Conservation (phyloP, 2,329 filamentous ascomycete genomes). For the Alternaria triticina region DNA sequence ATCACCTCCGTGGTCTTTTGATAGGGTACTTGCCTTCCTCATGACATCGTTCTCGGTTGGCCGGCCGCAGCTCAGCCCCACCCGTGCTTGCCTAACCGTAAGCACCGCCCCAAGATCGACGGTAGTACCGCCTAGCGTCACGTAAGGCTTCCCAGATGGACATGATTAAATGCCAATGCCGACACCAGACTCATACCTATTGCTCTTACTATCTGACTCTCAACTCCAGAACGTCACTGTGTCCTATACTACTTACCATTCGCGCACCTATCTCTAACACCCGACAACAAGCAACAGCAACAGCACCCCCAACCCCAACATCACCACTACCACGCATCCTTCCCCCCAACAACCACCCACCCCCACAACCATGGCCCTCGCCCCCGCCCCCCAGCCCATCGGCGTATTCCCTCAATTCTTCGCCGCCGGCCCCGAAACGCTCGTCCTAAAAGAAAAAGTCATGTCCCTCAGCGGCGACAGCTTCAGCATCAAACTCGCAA, state of each 20-base stretch:
- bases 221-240: neutral
- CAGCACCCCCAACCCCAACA: neutral
- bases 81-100: neutral
- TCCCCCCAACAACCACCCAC: neutral
- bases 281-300: neutral
- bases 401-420: constrained; percentile 40
- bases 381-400: constrained; percentile 25
- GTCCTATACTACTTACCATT: neutral
- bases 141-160: neutral
- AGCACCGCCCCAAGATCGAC: constrained; percentile 6
- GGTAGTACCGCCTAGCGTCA: neutral
- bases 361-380: constrained; percentile 19
- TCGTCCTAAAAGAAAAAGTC: constrained; percentile 67
- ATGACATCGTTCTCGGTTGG: neutral
- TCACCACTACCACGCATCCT: neutral
- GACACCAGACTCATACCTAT: neutral
- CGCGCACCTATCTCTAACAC: neutral
- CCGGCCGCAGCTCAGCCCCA: constrained; percentile 1
- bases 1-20: neutral
- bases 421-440: constrained; percentile 47
- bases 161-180: neutral
- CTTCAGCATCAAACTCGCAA: constrained; percentile 66
- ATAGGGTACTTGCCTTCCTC: neutral
- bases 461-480: constrained; percentile 68
- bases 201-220: neutral